phyloP scores from a whole-genome alignment of 1,139 yeast species.

The Suhomyces taliae region DNA sequence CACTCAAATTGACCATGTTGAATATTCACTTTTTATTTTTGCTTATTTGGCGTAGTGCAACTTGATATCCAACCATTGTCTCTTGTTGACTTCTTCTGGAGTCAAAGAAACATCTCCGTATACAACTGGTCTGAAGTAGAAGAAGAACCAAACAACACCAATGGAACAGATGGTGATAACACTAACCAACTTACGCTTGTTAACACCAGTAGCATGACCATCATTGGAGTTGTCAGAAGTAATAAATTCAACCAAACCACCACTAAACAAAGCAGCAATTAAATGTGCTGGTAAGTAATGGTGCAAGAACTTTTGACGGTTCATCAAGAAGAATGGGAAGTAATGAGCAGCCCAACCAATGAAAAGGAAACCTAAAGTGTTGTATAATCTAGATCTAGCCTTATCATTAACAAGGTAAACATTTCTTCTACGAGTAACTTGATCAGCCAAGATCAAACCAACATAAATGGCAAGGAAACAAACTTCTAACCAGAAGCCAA shows the following conservation, averaged over 20 bases:
- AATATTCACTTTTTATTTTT: too few species aligned
- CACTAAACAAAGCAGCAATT: slow-evolving; percentile 81
- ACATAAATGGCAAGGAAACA: slow-evolving; percentile 63
- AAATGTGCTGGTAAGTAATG: slow-evolving; percentile 97
- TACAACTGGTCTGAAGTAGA: slow-evolving; percentile 78
- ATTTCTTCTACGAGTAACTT: slow-evolving; percentile 73
- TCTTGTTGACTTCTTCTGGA: slow-evolving; percentile 61
- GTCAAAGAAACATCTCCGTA: slow-evolving; percentile 74
- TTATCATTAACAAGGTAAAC: slow-evolving; percentile 53
- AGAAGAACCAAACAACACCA: slow-evolving; percentile 62
- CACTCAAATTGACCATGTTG: background rate
- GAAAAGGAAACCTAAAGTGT: slow-evolving; percentile 81
- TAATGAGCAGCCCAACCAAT: slow-evolving; percentile 88
- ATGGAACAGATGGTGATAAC: slow-evolving; percentile 43
- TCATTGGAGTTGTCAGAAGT: slow-evolving; percentile 58
- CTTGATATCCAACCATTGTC: slow-evolving; percentile 82
- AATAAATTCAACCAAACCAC: slow-evolving; percentile 77
- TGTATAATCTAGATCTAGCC: slow-evolving; percentile 74
- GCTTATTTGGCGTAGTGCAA: slow-evolving; percentile 77
- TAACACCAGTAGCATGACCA: slow-evolving; percentile 18
- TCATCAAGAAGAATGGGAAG: slow-evolving; percentile 89
- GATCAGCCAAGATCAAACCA: slow-evolving; percentile 69
- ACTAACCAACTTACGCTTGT: slow-evolving; percentile 27
- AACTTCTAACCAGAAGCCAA: slow-evolving; percentile 92
- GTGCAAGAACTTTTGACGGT: slow-evolving; percentile 89